A percentile compares a stretch with the other conserved stretches of the same genome.
phyloP scores from a whole-genome alignment of 345 rosid species.

The Lepidium aucheri region DNA sequence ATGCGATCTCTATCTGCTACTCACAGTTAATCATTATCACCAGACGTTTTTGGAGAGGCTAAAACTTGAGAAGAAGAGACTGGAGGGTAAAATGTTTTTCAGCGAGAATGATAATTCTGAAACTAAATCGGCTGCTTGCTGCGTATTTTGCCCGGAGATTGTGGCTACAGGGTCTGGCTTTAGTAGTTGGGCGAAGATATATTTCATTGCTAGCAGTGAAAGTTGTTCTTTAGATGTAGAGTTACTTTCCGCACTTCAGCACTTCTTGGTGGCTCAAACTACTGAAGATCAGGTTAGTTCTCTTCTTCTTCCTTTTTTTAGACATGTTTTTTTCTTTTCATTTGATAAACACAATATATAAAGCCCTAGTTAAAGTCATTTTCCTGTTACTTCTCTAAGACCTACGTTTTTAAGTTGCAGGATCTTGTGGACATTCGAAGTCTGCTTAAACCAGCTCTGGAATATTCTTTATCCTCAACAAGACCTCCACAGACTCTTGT shows the following conservation, averaged over 20 bases:
- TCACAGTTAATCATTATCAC: conserved; percentile 15
- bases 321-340: background rate
- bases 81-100: conserved; percentile 28
- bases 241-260: conserved; percentile 55
- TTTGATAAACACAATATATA: background rate
- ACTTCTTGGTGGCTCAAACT: conserved; percentile 37
- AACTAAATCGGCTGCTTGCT: conserved; percentile 38
- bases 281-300: conserved; percentile 43
- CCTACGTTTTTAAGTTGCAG: conserved; percentile 28
- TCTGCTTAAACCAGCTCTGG: conserved; percentile 44
- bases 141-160: conserved; percentile 44
- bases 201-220: conserved; percentile 45
- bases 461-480: conserved; percentile 51
- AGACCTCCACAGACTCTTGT: conserved; percentile 76
- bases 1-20: background rate
- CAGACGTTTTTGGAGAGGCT: conserved; percentile 67
- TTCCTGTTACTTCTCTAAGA: conserved; percentile 6
- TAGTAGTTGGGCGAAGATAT: conserved; percentile 47
- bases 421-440: conserved; percentile 31
- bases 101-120: conserved; percentile 20
- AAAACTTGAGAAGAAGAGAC: conserved; percentile 44
- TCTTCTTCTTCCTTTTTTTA: background rate
- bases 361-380: background rate
- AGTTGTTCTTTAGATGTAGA: conserved; percentile 68
- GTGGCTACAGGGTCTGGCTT: conserved; percentile 40